Evolutionary conservation across 441 rosid genomes (phyloP), one percentile per base, ranked within the genome.

Genomic region (Hura crepitans): DNA sequence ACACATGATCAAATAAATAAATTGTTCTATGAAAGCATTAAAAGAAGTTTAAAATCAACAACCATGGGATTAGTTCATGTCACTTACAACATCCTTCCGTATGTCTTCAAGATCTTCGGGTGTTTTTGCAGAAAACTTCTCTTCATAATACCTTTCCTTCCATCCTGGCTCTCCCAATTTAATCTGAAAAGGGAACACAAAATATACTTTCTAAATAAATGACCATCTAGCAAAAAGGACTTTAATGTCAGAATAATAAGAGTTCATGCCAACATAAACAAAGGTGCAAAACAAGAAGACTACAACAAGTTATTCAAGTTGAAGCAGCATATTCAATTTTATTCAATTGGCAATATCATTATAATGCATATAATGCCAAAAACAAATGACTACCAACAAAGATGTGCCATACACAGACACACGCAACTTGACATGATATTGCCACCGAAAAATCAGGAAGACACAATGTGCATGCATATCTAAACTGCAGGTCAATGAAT

Each of bases 121-220:
- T 66, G 87, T 81, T 63, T 78, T 79, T 27, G 83, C 89, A 62
- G 74, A 75, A 78, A 95, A 95, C 78, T 92, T 95, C 66, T 90
- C 97, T 63, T 82, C 85, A 69, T 95, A 95, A 79, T 92, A 95
- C 83, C 99, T 90, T 81, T 95, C 97, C 74, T 80, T 90, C 99
- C 99, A 95, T 47, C 99, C 99, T 28, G 84, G 77, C 77, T 79
- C 86, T 67, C 93, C 96, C 83, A 95, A 81, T 83, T 78, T 89
- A 77, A 95, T 76, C 99, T 95, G 76, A 71, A 70, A 56, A 66
- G 55, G 60, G 17, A 53, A 35, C 49, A 69, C 15, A 12, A 20
- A 9, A 27, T 18, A 58, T 27, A 25, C 56, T 63, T 47, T 53
- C 27, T 7, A 55, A n/a, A 59, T 35, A 63, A 37, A 11, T 2